Evolutionary conservation across 129 eudicot species (phyloP).

Genomic region (Escallonia rubra): DNA sequence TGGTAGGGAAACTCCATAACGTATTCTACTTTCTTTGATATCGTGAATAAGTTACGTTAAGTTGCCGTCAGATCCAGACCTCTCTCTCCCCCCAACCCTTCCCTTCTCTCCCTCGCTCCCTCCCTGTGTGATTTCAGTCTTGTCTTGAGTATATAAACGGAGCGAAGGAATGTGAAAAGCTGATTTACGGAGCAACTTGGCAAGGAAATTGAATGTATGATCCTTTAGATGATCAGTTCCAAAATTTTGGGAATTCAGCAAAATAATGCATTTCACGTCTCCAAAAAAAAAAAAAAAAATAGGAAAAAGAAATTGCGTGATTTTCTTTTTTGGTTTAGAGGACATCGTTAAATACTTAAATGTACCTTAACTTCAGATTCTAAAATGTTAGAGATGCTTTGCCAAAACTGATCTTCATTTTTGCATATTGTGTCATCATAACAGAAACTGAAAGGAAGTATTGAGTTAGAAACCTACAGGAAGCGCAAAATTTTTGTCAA

Average conservation of each 20-base stretch:
- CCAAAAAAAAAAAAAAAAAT: too few species aligned
- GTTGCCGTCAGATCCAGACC: too few species aligned
- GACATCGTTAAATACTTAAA: neutral
- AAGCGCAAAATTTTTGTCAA: constrained; percentile 44
- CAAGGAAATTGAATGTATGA: too few species aligned
- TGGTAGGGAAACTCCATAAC: neutral
- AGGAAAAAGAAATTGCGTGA: neutral
- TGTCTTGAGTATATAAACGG: too few species aligned
- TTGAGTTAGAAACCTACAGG: constrained; percentile 49
- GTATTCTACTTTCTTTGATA: neutral
- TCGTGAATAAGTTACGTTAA: neutral
- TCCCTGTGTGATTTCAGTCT: too few species aligned
- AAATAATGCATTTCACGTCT: too few species aligned
- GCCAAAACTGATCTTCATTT: constrained; percentile 6
- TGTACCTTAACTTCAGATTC: neutral
- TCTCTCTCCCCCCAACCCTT: too few species aligned
- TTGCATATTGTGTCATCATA: constrained; percentile 59
- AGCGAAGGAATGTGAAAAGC: too few species aligned
- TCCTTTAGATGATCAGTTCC: too few species aligned
- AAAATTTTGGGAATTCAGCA: too few species aligned
- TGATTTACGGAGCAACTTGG: too few species aligned
- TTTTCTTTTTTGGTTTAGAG: neutral
- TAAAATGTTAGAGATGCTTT: neutral
- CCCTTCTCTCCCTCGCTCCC: too few species aligned
- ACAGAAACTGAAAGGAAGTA: constrained; percentile 69